phyloP scores from a whole-genome alignment of 2,329 filamentous ascomycete species.

The Neofusicoccum sp. region DNA sequence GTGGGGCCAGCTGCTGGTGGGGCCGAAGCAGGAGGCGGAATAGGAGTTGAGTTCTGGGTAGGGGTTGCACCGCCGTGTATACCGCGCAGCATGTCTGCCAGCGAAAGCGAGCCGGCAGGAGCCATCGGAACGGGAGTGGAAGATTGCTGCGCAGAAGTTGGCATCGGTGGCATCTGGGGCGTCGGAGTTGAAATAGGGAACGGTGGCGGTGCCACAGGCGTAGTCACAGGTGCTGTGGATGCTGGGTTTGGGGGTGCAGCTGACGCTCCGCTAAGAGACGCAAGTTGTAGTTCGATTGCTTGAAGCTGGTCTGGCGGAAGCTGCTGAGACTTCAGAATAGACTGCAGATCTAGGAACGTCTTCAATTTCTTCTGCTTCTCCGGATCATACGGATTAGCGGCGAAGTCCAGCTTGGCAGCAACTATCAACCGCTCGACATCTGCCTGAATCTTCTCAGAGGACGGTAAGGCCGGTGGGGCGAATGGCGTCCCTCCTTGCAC shows the following conservation, averaged over 20 bases:
- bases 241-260: constrained; percentile 22
- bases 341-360: constrained; percentile 81
- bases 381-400: constrained; percentile 71
- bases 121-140: constrained; percentile 28
- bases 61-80: constrained; percentile 14
- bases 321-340: constrained; percentile 72
- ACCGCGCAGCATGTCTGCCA: constrained; percentile 19
- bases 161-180: constrained; percentile 27
- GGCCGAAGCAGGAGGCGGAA: constrained; percentile 11
- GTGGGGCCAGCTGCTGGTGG: neutral
- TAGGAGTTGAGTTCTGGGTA: constrained; percentile 3
- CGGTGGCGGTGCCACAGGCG: constrained; percentile 27
- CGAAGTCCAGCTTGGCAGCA: constrained; percentile 70
- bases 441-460: constrained; percentile 67
- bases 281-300: constrained; percentile 81
- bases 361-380: constrained; percentile 76
- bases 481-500: constrained; percentile 17
- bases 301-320: constrained; percentile 79
- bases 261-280: constrained; percentile 57
- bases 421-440: constrained; percentile 79
- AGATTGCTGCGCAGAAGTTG: constrained; percentile 20
- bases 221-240: constrained; percentile 30
- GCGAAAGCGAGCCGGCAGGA: constrained; percentile 25
- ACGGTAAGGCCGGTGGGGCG: constrained; percentile 45
- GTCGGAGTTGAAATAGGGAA: constrained; percentile 26